Evolutionary conservation across 352 stramenopile genomes (phyloP).

Genomic region (Phytopythium mirpurense): DNA sequence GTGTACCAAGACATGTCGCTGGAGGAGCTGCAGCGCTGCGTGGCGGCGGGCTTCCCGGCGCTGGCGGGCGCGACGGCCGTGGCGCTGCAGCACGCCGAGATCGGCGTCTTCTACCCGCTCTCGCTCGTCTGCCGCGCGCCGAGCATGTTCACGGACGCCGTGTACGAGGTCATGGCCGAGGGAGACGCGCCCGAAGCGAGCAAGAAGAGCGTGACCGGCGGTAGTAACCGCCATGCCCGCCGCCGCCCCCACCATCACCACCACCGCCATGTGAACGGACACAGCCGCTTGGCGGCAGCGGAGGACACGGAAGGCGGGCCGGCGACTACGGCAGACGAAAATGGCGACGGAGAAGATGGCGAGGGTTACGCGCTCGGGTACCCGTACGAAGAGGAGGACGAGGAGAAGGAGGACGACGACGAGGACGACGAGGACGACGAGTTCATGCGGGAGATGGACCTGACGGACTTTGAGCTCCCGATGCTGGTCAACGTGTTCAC

Average conservation of each 20-base stretch:
- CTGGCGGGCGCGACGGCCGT: constrained; percentile 10
- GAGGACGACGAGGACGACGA: constrained; percentile 30
- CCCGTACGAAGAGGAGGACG: constrained; percentile 9
- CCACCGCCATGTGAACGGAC: constrained; percentile 6
- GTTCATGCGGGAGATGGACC: constrained; percentile 51
- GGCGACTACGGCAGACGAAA: constrained; percentile 17
- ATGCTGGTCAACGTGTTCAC: constrained; percentile 83
- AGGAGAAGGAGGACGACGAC: constrained; percentile 11
- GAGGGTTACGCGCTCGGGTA: constrained; percentile 16
- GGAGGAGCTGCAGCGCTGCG: constrained; percentile 44
- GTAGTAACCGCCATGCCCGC: neutral
- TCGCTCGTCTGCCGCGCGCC: constrained; percentile 57
- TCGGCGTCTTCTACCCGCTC: constrained; percentile 55
- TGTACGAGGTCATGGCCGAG: constrained; percentile 40
- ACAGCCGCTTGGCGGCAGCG: constrained; percentile 9
- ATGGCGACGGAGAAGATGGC: constrained; percentile 18
- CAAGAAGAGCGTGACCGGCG: constrained; percentile 8
- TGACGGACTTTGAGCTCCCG: constrained; percentile 80
- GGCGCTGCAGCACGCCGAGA: constrained; percentile 20
- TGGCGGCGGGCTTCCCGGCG: constrained; percentile 35
- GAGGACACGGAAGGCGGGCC: constrained; percentile 4
- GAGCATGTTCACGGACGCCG: constrained; percentile 39
- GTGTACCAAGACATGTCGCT: constrained; percentile 30
- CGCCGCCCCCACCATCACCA: constrained; percentile 3
- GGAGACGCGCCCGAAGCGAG: constrained; percentile 1